Evolutionary conservation across 495 filamentous ascomycete genomes (phyloP).

Genomic region (Aspergillus asperescens): DNA sequence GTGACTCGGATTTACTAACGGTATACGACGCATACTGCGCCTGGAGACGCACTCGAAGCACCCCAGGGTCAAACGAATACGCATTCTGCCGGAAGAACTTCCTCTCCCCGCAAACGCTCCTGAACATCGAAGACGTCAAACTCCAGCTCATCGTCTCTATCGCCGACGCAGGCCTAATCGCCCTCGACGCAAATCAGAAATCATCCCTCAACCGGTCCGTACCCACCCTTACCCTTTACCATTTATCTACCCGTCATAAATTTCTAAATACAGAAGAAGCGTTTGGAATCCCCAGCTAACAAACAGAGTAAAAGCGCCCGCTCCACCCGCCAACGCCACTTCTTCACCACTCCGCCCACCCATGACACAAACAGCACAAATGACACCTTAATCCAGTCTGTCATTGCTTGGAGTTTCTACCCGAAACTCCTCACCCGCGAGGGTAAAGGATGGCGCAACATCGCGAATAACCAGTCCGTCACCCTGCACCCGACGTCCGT

Average conservation of each 20-base stretch:
- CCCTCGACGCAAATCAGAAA: conserved; percentile 63
- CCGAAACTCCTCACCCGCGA: conserved; percentile 84
- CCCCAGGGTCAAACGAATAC: conserved; percentile 60
- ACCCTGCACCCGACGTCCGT: conserved; percentile 79
- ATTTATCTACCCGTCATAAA: conserved; percentile 18
- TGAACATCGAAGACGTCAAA: conserved; percentile 91
- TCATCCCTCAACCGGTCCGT: conserved; percentile 53
- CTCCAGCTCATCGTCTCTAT: conserved; percentile 78
- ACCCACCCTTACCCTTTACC: not conserved
- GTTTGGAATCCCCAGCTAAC: not conserved
- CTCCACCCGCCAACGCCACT: conserved; percentile 58
- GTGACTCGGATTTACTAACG: conserved; percentile 87
- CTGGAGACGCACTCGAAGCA: conserved; percentile 75
- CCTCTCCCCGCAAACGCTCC: conserved; percentile 73
- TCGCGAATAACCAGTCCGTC: conserved; percentile 84
- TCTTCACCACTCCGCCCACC: conserved; percentile 71
- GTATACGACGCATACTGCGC: conserved; percentile 87
- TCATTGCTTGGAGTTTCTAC: conserved; percentile 90
- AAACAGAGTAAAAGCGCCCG: conserved; percentile 33
- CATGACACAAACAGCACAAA: conserved; percentile 71
- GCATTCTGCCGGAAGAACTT: conserved; percentile 92
- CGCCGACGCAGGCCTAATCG: conserved; percentile 75
- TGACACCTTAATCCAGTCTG: conserved; percentile 67
- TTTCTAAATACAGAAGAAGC: conserved; percentile 9
- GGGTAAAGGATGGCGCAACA: conserved; percentile 84